These are phyloP conservation scores for Lentinus brumalis DNA, from an alignment of 768 basidiomycete species.

Conservation along the genomic window DNA sequence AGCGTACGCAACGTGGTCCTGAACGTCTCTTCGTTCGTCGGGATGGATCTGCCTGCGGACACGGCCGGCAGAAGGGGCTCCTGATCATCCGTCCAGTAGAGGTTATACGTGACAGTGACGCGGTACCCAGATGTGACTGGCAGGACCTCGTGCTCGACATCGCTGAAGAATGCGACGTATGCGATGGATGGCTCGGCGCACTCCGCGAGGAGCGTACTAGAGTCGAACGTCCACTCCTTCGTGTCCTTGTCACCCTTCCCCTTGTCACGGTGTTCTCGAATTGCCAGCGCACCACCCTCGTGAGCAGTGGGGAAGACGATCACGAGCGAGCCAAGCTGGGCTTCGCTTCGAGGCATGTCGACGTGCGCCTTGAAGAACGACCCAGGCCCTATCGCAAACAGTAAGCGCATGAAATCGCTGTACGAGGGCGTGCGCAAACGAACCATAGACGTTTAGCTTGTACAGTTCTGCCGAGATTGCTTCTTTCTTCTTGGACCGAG, in stretches of 20 bases:
- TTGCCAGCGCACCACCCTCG: constrained; percentile 44
- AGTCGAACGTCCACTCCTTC: constrained; percentile 30
- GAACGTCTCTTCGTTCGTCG: constrained; percentile 12
- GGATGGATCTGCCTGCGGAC: background rate
- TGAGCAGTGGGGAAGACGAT: constrained; percentile 47
- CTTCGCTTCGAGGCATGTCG: constrained; percentile 8
- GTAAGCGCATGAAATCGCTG: too few species aligned
- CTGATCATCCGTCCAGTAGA: constrained; percentile 25
- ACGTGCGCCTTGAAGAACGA: constrained; percentile 15
- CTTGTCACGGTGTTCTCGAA: constrained; percentile 21
- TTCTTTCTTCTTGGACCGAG: constrained; percentile 3
- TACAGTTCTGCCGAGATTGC: constrained; percentile 4
- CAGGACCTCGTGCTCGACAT: constrained; percentile 47
- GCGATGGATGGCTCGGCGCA: constrained; percentile 25
- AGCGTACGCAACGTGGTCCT: constrained; percentile 25
- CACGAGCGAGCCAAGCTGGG: constrained; percentile 47
- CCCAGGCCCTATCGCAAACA: background rate
- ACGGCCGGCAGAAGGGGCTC: background rate
- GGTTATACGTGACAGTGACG: constrained; percentile 47
- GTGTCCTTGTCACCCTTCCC: background rate
- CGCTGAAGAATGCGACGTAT: constrained; percentile 45
- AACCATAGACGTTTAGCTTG: constrained; percentile 6
- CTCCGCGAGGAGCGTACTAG: constrained; percentile 26
- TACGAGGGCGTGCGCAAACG: too few species aligned
- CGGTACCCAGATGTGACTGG: constrained; percentile 42